These are phyloP conservation scores for Plasmodium blacklocki DNA, from an alignment of 169 alveolate genomes.

Conservation along the genomic window DNA sequence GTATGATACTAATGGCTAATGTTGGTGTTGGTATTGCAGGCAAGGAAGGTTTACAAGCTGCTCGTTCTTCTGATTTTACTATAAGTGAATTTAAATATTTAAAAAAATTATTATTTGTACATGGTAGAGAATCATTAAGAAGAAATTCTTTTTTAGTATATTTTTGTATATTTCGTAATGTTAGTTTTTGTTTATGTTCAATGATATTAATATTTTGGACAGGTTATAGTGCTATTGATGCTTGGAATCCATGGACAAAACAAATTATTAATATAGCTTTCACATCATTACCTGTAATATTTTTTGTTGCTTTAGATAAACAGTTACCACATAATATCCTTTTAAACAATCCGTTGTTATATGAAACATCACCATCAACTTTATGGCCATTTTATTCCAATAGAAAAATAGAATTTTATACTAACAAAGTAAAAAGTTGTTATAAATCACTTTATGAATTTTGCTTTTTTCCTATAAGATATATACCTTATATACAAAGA, in stretches of 20 bases:
- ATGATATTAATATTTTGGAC: slow-evolving; percentile 79
- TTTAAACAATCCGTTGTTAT: slow-evolving; percentile 83
- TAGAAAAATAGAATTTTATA: slow-evolving; percentile 25
- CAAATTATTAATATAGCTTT: slow-evolving; percentile 85
- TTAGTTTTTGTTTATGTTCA: slow-evolving; percentile 79
- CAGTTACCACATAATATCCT: slow-evolving; percentile 85
- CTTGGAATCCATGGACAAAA: slow-evolving; percentile 87
- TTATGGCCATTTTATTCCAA: slow-evolving; percentile 78
- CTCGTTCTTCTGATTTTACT: slow-evolving; percentile 92
- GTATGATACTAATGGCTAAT: slow-evolving; percentile 98
- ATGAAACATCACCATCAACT: slow-evolving; percentile 81
- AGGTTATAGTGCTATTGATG: slow-evolving; percentile 85
- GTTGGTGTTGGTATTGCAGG: slow-evolving; percentile 99
- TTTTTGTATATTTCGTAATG: slow-evolving; percentile 85
- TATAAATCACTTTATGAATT: slow-evolving; percentile 12
- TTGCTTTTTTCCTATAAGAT: slow-evolving; percentile 40
- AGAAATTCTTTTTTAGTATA: slow-evolving; percentile 87
- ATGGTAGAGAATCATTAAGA: slow-evolving; percentile 90
- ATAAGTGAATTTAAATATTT: slow-evolving; percentile 91
- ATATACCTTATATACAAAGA: slow-evolving; percentile 49
- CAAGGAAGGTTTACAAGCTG: slow-evolving; percentile 97
- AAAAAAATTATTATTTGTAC: slow-evolving; percentile 89
- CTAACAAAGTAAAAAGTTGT: slow-evolving; percentile 55
- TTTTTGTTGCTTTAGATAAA: slow-evolving; percentile 86
- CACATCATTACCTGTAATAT: slow-evolving; percentile 85